Conservation (phyloP, 2,329 filamentous ascomycete genomes). For the Fusarium nygamai region DNA sequence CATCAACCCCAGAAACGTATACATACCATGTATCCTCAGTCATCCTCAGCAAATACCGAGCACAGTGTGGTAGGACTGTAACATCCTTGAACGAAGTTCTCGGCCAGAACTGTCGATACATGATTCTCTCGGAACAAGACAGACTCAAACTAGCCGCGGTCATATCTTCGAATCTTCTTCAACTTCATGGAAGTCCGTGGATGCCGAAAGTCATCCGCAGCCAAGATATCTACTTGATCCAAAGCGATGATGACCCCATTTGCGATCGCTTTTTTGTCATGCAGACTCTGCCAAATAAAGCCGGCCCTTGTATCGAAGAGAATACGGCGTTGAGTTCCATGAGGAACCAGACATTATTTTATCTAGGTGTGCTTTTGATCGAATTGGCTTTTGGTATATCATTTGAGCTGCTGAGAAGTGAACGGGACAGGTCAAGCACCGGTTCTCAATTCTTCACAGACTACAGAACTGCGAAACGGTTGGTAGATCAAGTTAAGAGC, state of each 20-base stretch:
- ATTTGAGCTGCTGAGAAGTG: accelerated
- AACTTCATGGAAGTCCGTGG: not conserved
- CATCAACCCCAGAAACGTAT: not conserved
- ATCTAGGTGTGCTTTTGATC: not conserved
- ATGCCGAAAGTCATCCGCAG: not conserved
- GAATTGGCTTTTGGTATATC: not conserved
- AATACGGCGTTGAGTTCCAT: not conserved
- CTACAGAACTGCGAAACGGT: not conserved
- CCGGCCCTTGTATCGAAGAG: not conserved
- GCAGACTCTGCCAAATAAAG: not conserved
- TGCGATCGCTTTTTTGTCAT: not conserved
- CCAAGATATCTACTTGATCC: not conserved
- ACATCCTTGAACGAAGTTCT: not conserved
- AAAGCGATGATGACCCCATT: not conserved
- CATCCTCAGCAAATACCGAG: not conserved
- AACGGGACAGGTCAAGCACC: not conserved
- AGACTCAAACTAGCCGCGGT: not conserved
- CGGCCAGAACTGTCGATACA: not conserved
- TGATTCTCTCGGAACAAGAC: not conserved
- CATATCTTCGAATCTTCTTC: not conserved
- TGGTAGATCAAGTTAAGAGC: not conserved
- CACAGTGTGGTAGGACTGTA: not conserved
- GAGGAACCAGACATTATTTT: not conserved
- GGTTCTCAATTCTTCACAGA: not conserved
- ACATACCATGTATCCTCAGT: not conserved